Percentiles rank a stretch among this genome's conserved stretches.
Conservation (phyloP, 1,139 yeast species). For the Suhomyces choctaworum region DNA sequence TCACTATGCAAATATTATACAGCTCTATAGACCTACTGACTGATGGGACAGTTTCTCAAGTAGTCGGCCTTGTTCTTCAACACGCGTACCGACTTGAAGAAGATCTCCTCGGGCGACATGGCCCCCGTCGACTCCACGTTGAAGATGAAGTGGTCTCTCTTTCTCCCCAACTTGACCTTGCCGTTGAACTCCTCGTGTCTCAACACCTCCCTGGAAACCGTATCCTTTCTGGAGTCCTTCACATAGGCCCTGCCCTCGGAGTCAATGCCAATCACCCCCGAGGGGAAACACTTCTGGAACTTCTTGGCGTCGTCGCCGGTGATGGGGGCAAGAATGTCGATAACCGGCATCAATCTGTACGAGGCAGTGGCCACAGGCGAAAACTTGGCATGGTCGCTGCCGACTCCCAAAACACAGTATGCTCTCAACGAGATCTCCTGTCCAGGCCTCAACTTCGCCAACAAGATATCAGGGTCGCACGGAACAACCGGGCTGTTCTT, state of each 20-base stretch:
- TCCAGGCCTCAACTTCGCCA: constrained; percentile 94
- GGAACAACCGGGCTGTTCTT: constrained; percentile 72
- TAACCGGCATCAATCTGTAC: constrained; percentile 92
- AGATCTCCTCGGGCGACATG: constrained; percentile 94
- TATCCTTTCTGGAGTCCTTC: constrained; percentile 86
- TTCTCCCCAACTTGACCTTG: constrained; percentile 87
- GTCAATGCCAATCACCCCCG: constrained; percentile 84
- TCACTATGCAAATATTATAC: constrained; percentile 8
- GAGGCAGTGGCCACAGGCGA: constrained; percentile 98
- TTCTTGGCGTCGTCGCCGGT: constrained; percentile 73
- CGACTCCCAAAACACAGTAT: constrained; percentile 89
- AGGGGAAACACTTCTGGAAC: constrained; percentile 88
- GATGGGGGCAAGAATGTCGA: constrained; percentile 74
- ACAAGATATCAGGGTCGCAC: constrained; percentile 80
- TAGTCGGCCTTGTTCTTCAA: constrained; percentile 84
- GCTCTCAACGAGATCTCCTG: constrained; percentile 91
- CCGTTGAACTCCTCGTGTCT: constrained; percentile 90
- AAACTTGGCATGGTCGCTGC: constrained; percentile 94
- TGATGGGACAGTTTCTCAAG: constrained; percentile 74
- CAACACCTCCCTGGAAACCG: constrained; percentile 93
- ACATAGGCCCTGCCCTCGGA: constrained; percentile 73
- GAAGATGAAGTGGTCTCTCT: constrained; percentile 89
- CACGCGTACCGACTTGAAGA: constrained; percentile 83
- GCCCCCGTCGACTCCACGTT: constrained; percentile 95
- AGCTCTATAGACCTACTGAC: constrained; percentile 40